phyloP scores from a whole-genome alignment of 805 yeast species.

The Myxozyma sirexii region DNA sequence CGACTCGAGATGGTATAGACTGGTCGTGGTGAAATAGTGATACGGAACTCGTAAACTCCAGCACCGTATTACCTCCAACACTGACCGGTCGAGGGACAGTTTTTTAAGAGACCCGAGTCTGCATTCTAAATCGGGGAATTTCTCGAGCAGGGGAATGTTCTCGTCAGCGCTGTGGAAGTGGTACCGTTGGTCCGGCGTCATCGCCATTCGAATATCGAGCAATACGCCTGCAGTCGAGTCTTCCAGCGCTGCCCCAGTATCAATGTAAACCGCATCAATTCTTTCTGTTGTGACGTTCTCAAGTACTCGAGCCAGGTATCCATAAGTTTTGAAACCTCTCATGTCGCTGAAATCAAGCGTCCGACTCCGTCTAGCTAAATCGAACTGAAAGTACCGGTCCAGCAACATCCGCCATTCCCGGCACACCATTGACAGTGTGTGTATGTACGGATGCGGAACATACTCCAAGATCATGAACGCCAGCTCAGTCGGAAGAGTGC shows the following conservation, averaged over 20 bases:
- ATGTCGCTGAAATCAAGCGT: conserved; percentile 6
- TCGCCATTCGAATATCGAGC: conserved; percentile 4
- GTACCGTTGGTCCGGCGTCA: conserved; percentile 11
- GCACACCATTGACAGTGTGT: conserved; percentile 8
- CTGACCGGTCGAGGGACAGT: conserved; percentile 1
- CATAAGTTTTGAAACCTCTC: conserved; percentile 1
- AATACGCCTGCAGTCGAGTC: conserved; percentile 8
- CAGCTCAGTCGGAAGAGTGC: conserved; percentile 1
- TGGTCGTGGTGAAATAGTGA: neutral
- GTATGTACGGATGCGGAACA: conserved; percentile 6
- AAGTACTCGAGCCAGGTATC: conserved; percentile 3
- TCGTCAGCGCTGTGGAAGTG: conserved; percentile 7
- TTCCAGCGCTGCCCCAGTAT: neutral
- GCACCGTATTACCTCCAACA: neutral
- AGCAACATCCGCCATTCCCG: conserved; percentile 1
- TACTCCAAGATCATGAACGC: neutral
- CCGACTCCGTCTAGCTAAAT: neutral
- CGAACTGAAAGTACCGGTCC: neutral
- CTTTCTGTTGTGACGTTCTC: neutral
- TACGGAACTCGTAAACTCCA: neutral
- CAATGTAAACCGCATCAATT: neutral
- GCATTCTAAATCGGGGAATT: conserved; percentile 1
- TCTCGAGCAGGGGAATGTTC: conserved; percentile 6
- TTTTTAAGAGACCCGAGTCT: neutral
- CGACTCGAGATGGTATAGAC: neutral